Evolutionary conservation across 768 basidiomycete species (phyloP), one percentile per base, ranked within the genome.

Genomic region (Kwoniella mangroviensis): DNA sequence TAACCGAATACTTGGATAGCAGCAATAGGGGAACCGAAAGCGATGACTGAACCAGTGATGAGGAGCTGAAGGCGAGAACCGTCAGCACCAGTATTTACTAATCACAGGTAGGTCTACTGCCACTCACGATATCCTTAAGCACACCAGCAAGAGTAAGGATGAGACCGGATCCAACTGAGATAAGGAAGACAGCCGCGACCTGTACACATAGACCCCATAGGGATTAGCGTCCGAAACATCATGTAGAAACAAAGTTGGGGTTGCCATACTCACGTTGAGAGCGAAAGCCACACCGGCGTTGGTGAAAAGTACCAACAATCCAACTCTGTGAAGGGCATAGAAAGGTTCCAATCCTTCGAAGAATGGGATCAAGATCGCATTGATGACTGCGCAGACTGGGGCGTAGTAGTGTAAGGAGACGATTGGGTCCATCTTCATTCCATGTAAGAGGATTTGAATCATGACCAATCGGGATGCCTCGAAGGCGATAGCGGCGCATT

Each of bases 381-480:
- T 98, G 86, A 99, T 92, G 74, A 86, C 82, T 1, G 97, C 96
- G 81, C 97, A 99, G 62, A 98, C 85, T 59, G 85, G 83, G 17
- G 82, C 82, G 68, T 81, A 83, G 78, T 83, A 83, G 85, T 99
- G 93, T 63, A 99, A 85, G 10, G 95, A 98, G 13, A 97, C 94
- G 19, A 98, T 88, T 0, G 97, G 97, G 82, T 98, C 94, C 96
- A 99, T 98, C 85, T 97, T 97, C 81, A 98, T 86, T 49, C 95
- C 94, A 82, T 98, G 94, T 0, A 99, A 86, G 55, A 99, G 89
- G 64, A 96, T 89, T 83, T 99, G 92, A 71, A 99, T 98, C 89
- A 97, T 94, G 34, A 99, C 94, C n/a, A 99, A 88, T 59, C 97
- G 90, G 24, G 78, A 79, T 7, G 80, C 91, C 84, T 99, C 96